A percentile compares a stretch with the other conserved stretches of the same genome.
Conservation (phyloP, 352 stramenopile species). For the Phytophthora vignae region DNA sequence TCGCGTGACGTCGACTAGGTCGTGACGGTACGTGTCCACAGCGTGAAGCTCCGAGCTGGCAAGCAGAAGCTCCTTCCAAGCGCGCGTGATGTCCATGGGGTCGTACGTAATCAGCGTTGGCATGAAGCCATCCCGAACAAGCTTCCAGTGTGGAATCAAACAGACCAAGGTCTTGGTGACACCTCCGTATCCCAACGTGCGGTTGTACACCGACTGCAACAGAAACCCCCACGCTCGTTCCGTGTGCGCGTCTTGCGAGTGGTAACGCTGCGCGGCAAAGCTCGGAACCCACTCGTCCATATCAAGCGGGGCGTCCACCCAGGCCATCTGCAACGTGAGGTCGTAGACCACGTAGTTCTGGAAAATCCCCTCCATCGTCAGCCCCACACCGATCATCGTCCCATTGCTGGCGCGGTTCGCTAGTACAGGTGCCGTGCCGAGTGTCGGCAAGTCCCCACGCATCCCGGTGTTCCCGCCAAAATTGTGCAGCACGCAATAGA, state of each 20-base stretch:
- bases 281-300: slow-evolving; percentile 57
- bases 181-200: slow-evolving; percentile 64
- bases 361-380: slow-evolving; percentile 90
- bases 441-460: slow-evolving; percentile 71
- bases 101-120: slow-evolving; percentile 80
- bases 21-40: slow-evolving; percentile 72
- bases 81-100: slow-evolving; percentile 57
- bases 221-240: slow-evolving; percentile 66
- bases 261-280: slow-evolving; percentile 70
- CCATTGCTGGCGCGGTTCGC: slow-evolving; percentile 56
- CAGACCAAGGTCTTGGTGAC: slow-evolving; percentile 81
- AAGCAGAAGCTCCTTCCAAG: slow-evolving; percentile 66
- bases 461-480: slow-evolving; percentile 84
- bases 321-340: slow-evolving; percentile 78
- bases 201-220: slow-evolving; percentile 76
- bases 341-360: slow-evolving; percentile 91
- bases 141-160: slow-evolving; percentile 73
- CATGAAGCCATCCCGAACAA: slow-evolving; percentile 78
- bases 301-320: slow-evolving; percentile 53
- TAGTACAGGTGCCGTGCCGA: slow-evolving; percentile 58
- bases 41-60: slow-evolving; percentile 47
- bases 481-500: slow-evolving; percentile 89
- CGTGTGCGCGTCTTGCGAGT: slow-evolving; percentile 54
- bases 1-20: slow-evolving; percentile 83
- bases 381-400: slow-evolving; percentile 78